These are phyloP conservation scores for Hypoxylon sp. DNA, from an alignment of 2,329 filamentous ascomycete genomes.

Conservation along the genomic window DNA sequence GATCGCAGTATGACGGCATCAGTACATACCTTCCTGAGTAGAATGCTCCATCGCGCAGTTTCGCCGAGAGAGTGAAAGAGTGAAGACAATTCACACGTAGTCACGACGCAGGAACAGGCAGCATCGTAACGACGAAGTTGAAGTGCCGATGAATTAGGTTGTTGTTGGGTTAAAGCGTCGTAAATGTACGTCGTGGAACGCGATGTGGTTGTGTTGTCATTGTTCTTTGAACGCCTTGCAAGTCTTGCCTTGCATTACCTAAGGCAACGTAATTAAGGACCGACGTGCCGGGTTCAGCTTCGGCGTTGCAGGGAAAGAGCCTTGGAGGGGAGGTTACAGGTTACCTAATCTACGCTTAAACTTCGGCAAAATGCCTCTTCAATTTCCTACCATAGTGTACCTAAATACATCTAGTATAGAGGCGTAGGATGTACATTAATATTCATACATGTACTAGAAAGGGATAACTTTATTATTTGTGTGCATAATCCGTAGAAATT, in stretches of 20 bases:
- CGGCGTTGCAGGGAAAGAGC: not conserved
- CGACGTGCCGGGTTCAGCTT: not conserved
- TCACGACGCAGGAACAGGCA: not conserved
- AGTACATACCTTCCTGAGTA: conserved; percentile 35
- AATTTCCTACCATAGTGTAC: no score
- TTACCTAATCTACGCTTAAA: conserved; percentile 12
- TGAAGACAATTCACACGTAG: conserved; percentile 19
- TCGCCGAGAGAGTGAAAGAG: conserved; percentile 4
- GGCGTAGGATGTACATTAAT: no score
- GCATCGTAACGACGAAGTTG: conserved; percentile 24
- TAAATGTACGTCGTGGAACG: conserved; percentile 15
- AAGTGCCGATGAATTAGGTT: conserved; percentile 1
- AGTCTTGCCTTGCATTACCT: not conserved
- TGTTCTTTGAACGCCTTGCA: conserved; percentile 13
- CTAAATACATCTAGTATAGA: no score
- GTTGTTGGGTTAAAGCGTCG: conserved; percentile 7
- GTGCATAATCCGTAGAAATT: no score
- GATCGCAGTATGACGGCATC: not conserved
- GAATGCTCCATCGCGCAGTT: conserved; percentile 25
- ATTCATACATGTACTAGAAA: no score
- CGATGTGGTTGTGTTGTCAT: conserved; percentile 20
- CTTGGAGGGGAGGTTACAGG: not conserved
- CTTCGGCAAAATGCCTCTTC: conserved; percentile 5
- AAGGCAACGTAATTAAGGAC: not conserved
- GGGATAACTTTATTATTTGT: no score